These are phyloP conservation scores for Choanephora cucurbitarum DNA, from an alignment of 371 early-diverging fungal species.

Conservation along the genomic window DNA sequence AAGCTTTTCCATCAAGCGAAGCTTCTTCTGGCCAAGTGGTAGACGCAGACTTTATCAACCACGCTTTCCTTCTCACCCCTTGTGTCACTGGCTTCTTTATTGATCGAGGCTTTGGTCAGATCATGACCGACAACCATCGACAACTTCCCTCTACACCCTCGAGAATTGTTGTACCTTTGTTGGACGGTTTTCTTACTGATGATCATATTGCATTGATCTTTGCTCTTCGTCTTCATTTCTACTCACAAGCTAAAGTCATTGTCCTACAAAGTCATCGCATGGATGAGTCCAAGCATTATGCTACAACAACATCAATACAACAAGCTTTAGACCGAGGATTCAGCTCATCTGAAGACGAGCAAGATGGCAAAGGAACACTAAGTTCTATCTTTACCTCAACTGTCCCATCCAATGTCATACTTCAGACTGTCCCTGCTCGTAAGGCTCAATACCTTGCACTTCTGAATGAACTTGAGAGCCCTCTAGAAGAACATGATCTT, in stretches of 20 bases:
- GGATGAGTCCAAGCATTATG: background rate
- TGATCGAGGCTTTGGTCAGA: slow-evolving; percentile 69
- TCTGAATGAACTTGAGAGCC: slow-evolving; percentile 4
- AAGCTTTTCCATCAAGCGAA: background rate
- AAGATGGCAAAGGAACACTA: background rate
- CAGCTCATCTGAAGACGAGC: background rate
- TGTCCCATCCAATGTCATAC: background rate
- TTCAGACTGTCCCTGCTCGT: background rate
- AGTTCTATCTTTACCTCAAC: background rate
- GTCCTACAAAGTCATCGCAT: background rate
- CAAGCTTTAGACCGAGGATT: background rate
- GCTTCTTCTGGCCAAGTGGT: slow-evolving; percentile 6
- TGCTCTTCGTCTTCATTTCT: slow-evolving; percentile 34
- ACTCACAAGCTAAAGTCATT: slow-evolving; percentile 12
- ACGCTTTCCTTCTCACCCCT: slow-evolving; percentile 20
- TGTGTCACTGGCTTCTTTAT: slow-evolving; percentile 58
- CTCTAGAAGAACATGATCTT: slow-evolving; percentile 17
- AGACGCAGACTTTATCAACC: slow-evolving; percentile 24
- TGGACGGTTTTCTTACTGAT: slow-evolving; percentile 10
- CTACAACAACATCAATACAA: background rate
- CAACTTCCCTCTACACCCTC: slow-evolving; percentile 22
- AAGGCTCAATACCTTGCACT: background rate
- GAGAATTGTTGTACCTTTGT: slow-evolving; percentile 26
- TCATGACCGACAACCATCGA: slow-evolving; percentile 12
- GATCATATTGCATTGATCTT: slow-evolving; percentile 28